Percentiles rank a stretch among this genome's conserved stretches.
These are phyloP conservation scores for Nepenthes alata DNA, from an alignment of 179 eudicot genomes.

Conservation along the genomic window DNA sequence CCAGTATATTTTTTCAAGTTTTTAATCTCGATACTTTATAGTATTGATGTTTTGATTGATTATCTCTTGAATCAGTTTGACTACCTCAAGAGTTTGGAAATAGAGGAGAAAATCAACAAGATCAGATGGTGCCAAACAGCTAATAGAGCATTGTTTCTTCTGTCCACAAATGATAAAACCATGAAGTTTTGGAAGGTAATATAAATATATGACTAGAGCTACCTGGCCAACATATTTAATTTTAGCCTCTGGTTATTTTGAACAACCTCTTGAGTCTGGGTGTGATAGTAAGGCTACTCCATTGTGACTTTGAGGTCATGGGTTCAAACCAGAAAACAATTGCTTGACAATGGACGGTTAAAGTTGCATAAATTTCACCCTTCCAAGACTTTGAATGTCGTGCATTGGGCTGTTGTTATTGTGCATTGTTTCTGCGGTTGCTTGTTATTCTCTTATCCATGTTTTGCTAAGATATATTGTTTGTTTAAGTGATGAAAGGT, in stretches of 20 bases:
- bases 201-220: neutral
- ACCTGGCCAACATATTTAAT: neutral
- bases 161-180: slow-evolving; percentile 74
- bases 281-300: too few relatives aligned
- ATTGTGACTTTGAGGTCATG: too few relatives aligned
- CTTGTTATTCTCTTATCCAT: too few relatives aligned
- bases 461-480: too few relatives aligned
- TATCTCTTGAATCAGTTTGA: slow-evolving; percentile 47
- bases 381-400: too few relatives aligned
- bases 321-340: too few relatives aligned
- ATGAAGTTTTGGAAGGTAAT: slow-evolving; percentile 76
- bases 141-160: slow-evolving; percentile 61
- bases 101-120: slow-evolving; percentile 83
- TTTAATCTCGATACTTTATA: neutral
- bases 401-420: too few relatives aligned
- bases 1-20: neutral
- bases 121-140: slow-evolving; percentile 79
- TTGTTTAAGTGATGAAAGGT: too few relatives aligned
- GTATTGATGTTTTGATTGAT: slow-evolving; percentile 2
- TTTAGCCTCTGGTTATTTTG: neutral
- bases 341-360: too few relatives aligned
- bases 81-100: slow-evolving; percentile 80
- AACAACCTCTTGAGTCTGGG: neutral
- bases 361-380: too few relatives aligned
- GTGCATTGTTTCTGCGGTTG: too few relatives aligned